A percentile compares a stretch with the other conserved stretches of the same genome.
Evolutionary conservation across 202 grass and related monocot genomes (phyloP).

Genomic region (Panicum virgatum): DNA sequence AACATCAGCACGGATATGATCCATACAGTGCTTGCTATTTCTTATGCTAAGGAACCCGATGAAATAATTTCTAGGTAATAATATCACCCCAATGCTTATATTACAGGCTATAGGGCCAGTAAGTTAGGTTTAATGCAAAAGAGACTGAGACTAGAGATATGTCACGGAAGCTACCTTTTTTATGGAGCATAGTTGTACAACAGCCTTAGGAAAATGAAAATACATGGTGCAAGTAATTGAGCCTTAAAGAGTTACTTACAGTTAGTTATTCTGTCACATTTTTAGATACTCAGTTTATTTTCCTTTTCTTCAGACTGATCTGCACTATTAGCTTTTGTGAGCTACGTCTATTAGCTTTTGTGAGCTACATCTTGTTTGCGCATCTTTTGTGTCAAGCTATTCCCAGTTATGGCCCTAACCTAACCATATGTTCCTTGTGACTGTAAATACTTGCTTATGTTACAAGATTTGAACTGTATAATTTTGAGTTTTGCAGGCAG

Average conservation of each 20-base stretch:
- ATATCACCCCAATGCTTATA: not conserved
- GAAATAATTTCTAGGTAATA: conserved; percentile 94
- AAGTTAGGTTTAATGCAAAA: conserved; percentile 20
- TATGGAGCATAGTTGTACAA: not conserved
- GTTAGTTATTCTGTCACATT: not conserved
- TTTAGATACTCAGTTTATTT: not conserved
- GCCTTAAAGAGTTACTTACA: not conserved
- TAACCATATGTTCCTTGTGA: not conserved
- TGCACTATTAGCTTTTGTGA: not conserved
- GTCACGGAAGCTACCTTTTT: not conserved
- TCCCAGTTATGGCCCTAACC: not conserved
- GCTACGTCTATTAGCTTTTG: too few relatives aligned
- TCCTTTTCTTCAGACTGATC: not conserved
- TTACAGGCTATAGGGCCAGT: not conserved
- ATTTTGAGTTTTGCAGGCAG: not conserved
- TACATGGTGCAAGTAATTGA: not conserved
- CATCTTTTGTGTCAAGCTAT: not conserved
- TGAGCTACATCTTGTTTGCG: conserved; percentile 1
- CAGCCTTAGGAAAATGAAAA: conserved; percentile 10
- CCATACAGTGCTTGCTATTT: conserved; percentile 82
- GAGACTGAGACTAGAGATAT: not conserved
- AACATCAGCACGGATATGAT: conserved; percentile 92
- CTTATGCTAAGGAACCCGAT: conserved; percentile 86
- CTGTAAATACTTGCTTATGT: not conserved
- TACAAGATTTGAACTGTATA: conserved; percentile 6